Conservation (phyloP, 2,329 filamentous ascomycete genomes). For the Onygenales sp. region DNA sequence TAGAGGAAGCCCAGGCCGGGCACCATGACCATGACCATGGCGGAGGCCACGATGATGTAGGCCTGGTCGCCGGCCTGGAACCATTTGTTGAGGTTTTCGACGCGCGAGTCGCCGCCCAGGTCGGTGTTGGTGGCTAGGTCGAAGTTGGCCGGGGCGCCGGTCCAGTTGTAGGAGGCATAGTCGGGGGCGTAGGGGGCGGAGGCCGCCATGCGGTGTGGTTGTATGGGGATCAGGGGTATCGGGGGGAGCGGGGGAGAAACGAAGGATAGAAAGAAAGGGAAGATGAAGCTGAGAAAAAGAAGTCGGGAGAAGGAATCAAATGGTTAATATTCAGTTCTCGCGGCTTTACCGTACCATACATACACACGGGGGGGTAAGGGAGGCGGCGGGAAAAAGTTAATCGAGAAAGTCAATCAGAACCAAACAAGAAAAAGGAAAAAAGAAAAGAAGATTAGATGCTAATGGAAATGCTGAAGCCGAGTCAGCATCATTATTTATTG, state of each 20-base stretch:
- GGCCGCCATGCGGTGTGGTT: slow-evolving; percentile 9
- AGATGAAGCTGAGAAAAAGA: background rate
- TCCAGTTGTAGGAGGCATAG: slow-evolving; percentile 43
- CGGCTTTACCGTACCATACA: too few relatives aligned
- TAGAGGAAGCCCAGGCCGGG: slow-evolving; percentile 96
- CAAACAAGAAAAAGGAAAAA: too few relatives aligned
- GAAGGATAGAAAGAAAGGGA: background rate
- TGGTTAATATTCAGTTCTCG: too few relatives aligned
- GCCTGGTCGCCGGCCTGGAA: slow-evolving; percentile 85
- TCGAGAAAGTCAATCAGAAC: too few relatives aligned
- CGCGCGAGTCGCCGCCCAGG: slow-evolving; percentile 65
- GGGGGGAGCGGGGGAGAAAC: background rate
- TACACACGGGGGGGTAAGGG: too few relatives aligned
- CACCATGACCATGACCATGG: slow-evolving; percentile 94
- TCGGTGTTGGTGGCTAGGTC: slow-evolving; percentile 42
- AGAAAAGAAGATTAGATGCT: too few relatives aligned
- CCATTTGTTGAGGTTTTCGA: slow-evolving; percentile 91
- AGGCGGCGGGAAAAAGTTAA: too few relatives aligned
- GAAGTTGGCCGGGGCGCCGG: slow-evolving; percentile 36
- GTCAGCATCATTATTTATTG: background rate
- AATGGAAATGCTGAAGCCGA: background rate
- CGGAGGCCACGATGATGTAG: slow-evolving; percentile 80
- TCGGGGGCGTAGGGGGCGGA: slow-evolving; percentile 26
- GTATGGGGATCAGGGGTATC: background rate
- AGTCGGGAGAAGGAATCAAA: background rate